These are phyloP conservation scores for Colletotrichum trifolii DNA, from an alignment of 2,329 filamentous ascomycete genomes.

Conservation along the genomic window DNA sequence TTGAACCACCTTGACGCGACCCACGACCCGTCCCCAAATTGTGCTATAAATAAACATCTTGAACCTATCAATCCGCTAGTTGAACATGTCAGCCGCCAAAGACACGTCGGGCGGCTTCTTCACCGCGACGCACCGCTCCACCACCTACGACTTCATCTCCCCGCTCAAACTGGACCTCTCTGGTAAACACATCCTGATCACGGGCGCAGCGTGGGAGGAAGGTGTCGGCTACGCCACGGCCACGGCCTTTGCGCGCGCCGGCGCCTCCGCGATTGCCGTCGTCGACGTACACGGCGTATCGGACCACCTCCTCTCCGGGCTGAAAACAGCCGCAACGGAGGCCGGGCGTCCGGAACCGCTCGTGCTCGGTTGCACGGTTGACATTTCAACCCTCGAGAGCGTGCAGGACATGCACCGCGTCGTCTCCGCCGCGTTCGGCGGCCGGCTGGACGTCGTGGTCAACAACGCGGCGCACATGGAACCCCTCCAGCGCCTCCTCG, in stretches of 20 bases:
- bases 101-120: neutral
- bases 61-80: too few relatives aligned
- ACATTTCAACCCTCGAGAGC: slow-evolving; percentile 36
- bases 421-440: slow-evolving; percentile 28
- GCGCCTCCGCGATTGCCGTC: slow-evolving; percentile 39
- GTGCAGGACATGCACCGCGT: slow-evolving; percentile 27
- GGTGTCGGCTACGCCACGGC: slow-evolving; percentile 39
- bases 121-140: slow-evolving; percentile 3
- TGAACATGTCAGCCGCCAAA: too few relatives aligned
- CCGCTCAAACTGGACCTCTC: slow-evolving; percentile 27
- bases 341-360: slow-evolving; percentile 36
- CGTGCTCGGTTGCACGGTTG: slow-evolving; percentile 28
- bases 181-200: slow-evolving; percentile 39
- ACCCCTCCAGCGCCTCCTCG: slow-evolving; percentile 32
- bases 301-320: slow-evolving; percentile 33
- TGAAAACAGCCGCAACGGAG: slow-evolving; percentile 37
- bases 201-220: slow-evolving; percentile 37
- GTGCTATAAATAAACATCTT: too few relatives aligned
- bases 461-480: slow-evolving; percentile 38
- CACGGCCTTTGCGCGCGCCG: slow-evolving; percentile 38
- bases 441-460: slow-evolving; percentile 25
- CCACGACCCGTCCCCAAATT: too few relatives aligned
- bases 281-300: slow-evolving; percentile 37
- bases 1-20: too few relatives aligned
- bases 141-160: slow-evolving; percentile 32